These are phyloP conservation scores for Aspergillus coremiiformis DNA, from an alignment of 495 filamentous ascomycete genomes.

Conservation along the genomic window DNA sequence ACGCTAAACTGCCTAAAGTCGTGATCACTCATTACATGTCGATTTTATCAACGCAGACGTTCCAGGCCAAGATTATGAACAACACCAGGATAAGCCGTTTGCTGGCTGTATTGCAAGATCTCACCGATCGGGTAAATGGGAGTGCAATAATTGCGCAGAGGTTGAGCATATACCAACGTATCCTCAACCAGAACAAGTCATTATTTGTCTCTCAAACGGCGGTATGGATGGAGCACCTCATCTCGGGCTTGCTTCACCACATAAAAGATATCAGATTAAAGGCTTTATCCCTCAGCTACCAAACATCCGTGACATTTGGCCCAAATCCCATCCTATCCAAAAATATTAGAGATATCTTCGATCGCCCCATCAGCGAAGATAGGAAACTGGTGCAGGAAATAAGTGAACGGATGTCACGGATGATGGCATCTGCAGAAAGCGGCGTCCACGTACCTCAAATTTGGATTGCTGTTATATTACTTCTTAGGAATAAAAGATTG, in stretches of 20 bases:
- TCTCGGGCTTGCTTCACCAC: conserved; percentile 70
- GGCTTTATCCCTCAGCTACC: conserved; percentile 66
- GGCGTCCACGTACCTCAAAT: conserved; percentile 70
- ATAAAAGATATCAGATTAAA: conserved; percentile 64
- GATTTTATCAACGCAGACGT: conserved; percentile 68
- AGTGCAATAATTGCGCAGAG: conserved; percentile 68
- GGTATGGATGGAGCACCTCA: conserved; percentile 71
- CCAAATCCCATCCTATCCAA: conserved; percentile 56
- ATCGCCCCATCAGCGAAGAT: conserved; percentile 46
- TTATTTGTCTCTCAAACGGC: conserved; percentile 53
- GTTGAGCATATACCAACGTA: conserved; percentile 64
- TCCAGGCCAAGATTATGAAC: conserved; percentile 66
- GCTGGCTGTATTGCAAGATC: conserved; percentile 56
- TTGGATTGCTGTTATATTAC: conserved; percentile 74
- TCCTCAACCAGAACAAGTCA: conserved; percentile 59
- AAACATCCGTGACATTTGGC: conserved; percentile 57
- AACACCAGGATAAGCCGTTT: conserved; percentile 56
- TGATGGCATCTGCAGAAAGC: conserved; percentile 59
- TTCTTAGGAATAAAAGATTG: conserved; percentile 56
- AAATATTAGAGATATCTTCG: conserved; percentile 58
- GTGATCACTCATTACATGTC: conserved; percentile 70
- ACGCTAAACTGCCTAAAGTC: conserved; percentile 62
- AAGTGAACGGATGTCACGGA: conserved; percentile 56
- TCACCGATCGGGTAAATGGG: conserved; percentile 69
- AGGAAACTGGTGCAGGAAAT: conserved; percentile 58